phyloP scores from a whole-genome alignment of 768 basidiomycete species.

The Boletus tomentosulus region DNA sequence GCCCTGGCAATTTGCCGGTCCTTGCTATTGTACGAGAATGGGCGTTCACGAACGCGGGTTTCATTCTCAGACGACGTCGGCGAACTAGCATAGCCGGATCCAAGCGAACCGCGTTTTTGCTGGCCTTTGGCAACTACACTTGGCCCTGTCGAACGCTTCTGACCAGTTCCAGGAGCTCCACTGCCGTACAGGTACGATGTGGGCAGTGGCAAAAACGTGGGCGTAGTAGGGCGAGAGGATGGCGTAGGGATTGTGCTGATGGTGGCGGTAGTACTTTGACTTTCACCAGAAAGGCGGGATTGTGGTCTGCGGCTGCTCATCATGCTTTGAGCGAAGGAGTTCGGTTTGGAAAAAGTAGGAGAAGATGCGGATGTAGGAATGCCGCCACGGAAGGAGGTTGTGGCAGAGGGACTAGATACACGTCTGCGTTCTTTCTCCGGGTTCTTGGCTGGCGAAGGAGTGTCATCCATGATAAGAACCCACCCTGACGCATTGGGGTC shows the following conservation, averaged over 20 bases:
- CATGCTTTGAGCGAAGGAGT: constrained; percentile 40
- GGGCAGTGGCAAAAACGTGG: constrained; percentile 73
- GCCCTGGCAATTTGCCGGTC: constrained; percentile 28
- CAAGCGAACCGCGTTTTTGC: constrained; percentile 61
- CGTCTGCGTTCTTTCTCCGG: constrained; percentile 54
- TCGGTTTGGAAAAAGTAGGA: constrained; percentile 41
- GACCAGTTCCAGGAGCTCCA: constrained; percentile 35
- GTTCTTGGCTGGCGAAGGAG: constrained; percentile 63
- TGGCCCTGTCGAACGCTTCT: constrained; percentile 61
- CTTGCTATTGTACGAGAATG: constrained; percentile 26
- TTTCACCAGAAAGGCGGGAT: constrained; percentile 68
- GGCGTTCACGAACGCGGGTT: constrained; percentile 22
- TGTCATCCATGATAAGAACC: constrained; percentile 89
- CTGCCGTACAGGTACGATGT: constrained; percentile 47
- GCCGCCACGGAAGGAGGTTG: constrained; percentile 48
- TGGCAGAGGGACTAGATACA: constrained; percentile 57
- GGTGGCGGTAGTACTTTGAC: constrained; percentile 50
- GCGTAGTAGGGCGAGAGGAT: constrained; percentile 67
- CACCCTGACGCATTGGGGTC: constrained; percentile 69
- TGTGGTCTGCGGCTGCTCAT: constrained; percentile 58
- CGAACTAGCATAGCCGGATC: constrained; percentile 37
- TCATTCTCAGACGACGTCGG: constrained; percentile 30
- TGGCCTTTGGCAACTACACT: constrained; percentile 38
- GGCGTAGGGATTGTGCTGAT: constrained; percentile 63
- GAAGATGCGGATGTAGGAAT: constrained; percentile 45